These are phyloP conservation scores for Coemansia sp. DNA, from an alignment of 192 early-diverging fungal species.

Conservation along the genomic window DNA sequence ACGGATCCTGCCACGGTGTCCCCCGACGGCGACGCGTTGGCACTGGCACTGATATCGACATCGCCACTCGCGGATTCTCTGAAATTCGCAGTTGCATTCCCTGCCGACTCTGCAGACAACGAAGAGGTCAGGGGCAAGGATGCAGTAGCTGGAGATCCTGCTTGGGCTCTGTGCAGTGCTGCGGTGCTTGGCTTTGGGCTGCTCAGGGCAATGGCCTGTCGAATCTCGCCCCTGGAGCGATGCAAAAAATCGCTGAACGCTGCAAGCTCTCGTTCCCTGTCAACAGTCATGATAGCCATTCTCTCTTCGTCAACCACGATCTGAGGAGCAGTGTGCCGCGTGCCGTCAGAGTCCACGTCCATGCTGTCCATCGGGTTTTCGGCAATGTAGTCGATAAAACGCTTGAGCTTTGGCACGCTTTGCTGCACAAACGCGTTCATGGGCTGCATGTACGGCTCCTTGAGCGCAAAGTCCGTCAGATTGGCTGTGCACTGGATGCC, in stretches of 20 bases:
- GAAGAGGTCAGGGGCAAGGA: no score
- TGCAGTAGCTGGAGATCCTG: neutral
- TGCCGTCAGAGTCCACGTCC: conserved; percentile 5
- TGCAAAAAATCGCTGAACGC: conserved; percentile 39
- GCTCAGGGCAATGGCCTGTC: conserved; percentile 2
- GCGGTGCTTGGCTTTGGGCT: neutral
- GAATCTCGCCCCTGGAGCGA: conserved; percentile 15
- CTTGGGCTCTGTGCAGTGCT: neutral
- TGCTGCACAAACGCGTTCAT: conserved; percentile 67
- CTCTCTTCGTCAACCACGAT: conserved; percentile 3
- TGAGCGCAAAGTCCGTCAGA: conserved; percentile 62
- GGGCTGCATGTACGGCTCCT: conserved; percentile 70
- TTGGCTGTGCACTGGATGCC: conserved; percentile 72
- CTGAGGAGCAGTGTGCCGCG: neutral
- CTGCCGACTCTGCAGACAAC: no score
- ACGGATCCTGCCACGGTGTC: neutral
- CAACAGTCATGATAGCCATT: conserved; percentile 15
- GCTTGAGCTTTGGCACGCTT: conserved; percentile 60
- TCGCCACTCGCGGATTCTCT: no score
- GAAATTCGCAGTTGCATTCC: no score
- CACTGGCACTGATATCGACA: neutral
- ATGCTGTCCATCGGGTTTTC: neutral
- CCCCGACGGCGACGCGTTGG: neutral
- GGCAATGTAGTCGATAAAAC: conserved; percentile 64
- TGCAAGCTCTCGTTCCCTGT: conserved; percentile 44